Percentiles rank a stretch among this genome's conserved stretches.
These are phyloP conservation scores for Fomitopsis schrenkii DNA, from an alignment of 1,284 basidiomycete species.

Conservation along the genomic window DNA sequence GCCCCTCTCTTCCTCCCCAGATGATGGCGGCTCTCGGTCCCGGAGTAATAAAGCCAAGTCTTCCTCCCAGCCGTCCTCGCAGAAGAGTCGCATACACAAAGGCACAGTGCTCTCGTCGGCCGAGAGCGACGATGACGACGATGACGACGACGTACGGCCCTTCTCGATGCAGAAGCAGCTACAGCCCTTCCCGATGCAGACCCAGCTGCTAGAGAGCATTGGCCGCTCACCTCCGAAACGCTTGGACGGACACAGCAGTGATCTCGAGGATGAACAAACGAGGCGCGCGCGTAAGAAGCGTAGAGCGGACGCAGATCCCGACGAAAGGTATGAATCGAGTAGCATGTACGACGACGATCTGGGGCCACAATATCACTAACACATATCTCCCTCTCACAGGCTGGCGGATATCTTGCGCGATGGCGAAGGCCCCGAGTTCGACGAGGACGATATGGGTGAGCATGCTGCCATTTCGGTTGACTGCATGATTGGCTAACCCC, in stretches of 20 bases:
- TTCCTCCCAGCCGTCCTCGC: not conserved
- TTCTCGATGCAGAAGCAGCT: not conserved
- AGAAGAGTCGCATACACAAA: not conserved
- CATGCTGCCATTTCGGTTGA: not conserved
- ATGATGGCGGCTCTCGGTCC: slow-evolving; percentile 1
- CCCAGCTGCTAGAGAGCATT: slow-evolving; percentile 37
- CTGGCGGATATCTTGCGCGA: slow-evolving; percentile 21
- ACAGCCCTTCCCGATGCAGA: slow-evolving; percentile 51
- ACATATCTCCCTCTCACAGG: not conserved
- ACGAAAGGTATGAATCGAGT: slow-evolving; percentile 20
- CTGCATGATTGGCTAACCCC: not conserved
- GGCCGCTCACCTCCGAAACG: slow-evolving; percentile 31
- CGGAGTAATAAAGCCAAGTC: slow-evolving; percentile 4
- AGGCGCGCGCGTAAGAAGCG: slow-evolving; percentile 31
- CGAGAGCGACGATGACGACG: slow-evolving; percentile 11
- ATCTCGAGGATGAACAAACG: slow-evolving; percentile 16
- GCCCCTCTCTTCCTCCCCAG: slow-evolving; percentile 13
- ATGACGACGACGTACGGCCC: slow-evolving; percentile 2
- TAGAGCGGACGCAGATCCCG: slow-evolving; percentile 25
- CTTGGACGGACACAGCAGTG: slow-evolving; percentile 27
- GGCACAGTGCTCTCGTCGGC: slow-evolving; percentile 9
- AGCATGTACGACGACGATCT: not conserved
- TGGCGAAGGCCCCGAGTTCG: slow-evolving; percentile 16
- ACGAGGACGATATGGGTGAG: slow-evolving; percentile 21
- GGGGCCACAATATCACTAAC: slow-evolving; percentile 1